Evolutionary conservation across 202 grass and related monocot genomes (phyloP).

Genomic region (Zizania palustris): DNA sequence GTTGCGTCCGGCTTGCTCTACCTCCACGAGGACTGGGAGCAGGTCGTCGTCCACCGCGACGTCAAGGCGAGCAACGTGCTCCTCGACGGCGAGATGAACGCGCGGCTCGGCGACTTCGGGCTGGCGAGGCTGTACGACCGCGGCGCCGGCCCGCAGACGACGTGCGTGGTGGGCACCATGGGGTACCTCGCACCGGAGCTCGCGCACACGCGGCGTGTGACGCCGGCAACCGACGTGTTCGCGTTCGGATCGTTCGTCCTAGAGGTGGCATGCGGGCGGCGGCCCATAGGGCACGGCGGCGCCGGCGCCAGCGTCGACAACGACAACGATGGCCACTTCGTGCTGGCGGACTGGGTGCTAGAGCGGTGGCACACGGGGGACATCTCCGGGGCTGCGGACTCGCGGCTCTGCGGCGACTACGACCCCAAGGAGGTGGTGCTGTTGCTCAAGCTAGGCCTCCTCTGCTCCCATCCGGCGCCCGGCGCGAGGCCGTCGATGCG

Average conservation of each 20-base stretch:
- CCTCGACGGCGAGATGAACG: slow-evolving; percentile 55
- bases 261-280: slow-evolving; percentile 53
- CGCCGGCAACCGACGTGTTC: slow-evolving; percentile 59
- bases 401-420: slow-evolving; percentile 44
- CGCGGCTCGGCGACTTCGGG: slow-evolving; percentile 60
- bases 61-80: slow-evolving; percentile 77
- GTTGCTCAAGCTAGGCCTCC: slow-evolving; percentile 54
- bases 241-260: slow-evolving; percentile 61
- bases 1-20: slow-evolving; percentile 60
- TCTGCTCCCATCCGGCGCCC: slow-evolving; percentile 58
- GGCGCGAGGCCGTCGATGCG: slow-evolving; percentile 47
- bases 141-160: slow-evolving; percentile 52
- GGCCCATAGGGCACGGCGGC: slow-evolving; percentile 43
- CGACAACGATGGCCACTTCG: slow-evolving; percentile 1
- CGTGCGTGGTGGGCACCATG: slow-evolving; percentile 69
- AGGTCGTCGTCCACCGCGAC: slow-evolving; percentile 75
- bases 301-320: neutral
- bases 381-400: slow-evolving; percentile 36
- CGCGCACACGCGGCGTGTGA: slow-evolving; percentile 48
- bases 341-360: slow-evolving; percentile 60
- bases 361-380: slow-evolving; percentile 43
- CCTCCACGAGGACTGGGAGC: slow-evolving; percentile 68
- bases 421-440: slow-evolving; percentile 11
- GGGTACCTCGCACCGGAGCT: slow-evolving; percentile 74
- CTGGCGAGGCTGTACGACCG: slow-evolving; percentile 64